Evolutionary conservation across 2,329 filamentous ascomycete species (phyloP), one percentile per base, ranked within the genome.

Genomic region (Colletotrichum caudatum): DNA sequence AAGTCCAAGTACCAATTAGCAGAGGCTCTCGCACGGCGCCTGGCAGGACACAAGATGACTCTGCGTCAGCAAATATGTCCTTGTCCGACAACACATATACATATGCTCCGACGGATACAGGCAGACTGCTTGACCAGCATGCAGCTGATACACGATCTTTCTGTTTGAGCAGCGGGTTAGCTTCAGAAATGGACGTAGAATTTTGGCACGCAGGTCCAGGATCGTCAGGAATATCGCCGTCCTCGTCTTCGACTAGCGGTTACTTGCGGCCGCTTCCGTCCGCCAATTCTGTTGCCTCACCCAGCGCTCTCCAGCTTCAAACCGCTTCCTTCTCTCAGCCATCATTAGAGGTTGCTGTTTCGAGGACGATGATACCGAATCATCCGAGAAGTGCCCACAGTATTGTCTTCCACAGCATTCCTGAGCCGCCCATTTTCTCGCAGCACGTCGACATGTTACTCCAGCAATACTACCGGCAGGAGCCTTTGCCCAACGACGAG

Each of bases 381-480:
- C 83, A 85, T 68, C 82, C 84, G 59, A 81, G 84, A 61, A 80
- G 78, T 57, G 76, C 80, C 37, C 82, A 81, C 59, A 82, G 80
- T 23, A 83, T 83, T 1, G 80, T 80, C 0, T 83, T 85, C 20
- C 76, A 78, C 2, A 74, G 81, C 9, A 77, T 84, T 33, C 81
- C 82, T 2, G 83, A 84, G 44, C 81, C 82, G 1, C 85, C 84
- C 11, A 80, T 77, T 41, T 84, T 89, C 63, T 82, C 87, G 6
- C 77, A 80, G 18, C 86, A 88, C 66, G 82, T 88, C 9, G 82
- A 87, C 69, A 80, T 78, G 26, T 84, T 87, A 2, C 80, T 89
- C 2, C 87, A 89, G 65, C 83, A 86, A 35, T 89, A 88, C 71
- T 89, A 87, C 73, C 81, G 84, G 35, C 78, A 79, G 8, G 82